phyloP scores from a whole-genome alignment of 768 basidiomycete genomes.

The Megacollybia marginata region DNA sequence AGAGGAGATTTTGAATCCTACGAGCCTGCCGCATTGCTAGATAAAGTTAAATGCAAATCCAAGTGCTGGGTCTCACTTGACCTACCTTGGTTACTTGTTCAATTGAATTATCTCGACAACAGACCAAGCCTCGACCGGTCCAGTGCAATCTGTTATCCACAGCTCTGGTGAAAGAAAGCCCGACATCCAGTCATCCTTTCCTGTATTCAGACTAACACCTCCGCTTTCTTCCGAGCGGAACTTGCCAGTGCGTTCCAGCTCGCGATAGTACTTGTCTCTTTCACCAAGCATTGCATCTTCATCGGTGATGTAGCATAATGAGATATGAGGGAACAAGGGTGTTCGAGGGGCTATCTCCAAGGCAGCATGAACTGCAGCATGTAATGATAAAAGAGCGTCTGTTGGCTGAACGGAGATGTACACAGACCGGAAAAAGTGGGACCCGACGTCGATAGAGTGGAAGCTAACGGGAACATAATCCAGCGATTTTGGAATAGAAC shows the following conservation, averaged over 20 bases:
- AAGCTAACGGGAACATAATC: conserved; percentile 39
- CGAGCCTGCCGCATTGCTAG: too few species aligned
- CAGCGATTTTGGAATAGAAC: conserved; percentile 24
- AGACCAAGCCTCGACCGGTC: conserved; percentile 52
- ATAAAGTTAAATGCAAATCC: too few species aligned
- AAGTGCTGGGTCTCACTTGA: too few species aligned
- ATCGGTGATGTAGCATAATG: conserved; percentile 66
- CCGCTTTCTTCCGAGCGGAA: conserved; percentile 2
- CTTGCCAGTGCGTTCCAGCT: conserved; percentile 12
- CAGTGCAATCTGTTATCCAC: conserved; percentile 55
- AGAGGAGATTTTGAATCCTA: too few species aligned
- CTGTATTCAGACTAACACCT: conserved; percentile 26
- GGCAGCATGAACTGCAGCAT: conserved; percentile 33
- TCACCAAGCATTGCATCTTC: conserved; percentile 46
- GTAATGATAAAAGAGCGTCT: conserved; percentile 38
- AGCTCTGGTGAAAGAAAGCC: conserved; percentile 43
- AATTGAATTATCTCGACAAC: conserved; percentile 31
- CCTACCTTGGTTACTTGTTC: too few species aligned
- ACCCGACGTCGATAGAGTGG: conserved; percentile 45
- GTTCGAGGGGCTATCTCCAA: conserved; percentile 36
- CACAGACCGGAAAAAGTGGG: conserved; percentile 67
- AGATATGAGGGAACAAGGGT: conserved; percentile 64
- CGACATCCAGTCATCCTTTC: conserved; percentile 25
- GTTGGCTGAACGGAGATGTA: conserved; percentile 45
- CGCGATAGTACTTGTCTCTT: conserved; percentile 32